Evolutionary conservation across 192 early-diverging fungal species (phyloP), one percentile per base, ranked within the genome.

Genomic region (Dissophora ornata): DNA sequence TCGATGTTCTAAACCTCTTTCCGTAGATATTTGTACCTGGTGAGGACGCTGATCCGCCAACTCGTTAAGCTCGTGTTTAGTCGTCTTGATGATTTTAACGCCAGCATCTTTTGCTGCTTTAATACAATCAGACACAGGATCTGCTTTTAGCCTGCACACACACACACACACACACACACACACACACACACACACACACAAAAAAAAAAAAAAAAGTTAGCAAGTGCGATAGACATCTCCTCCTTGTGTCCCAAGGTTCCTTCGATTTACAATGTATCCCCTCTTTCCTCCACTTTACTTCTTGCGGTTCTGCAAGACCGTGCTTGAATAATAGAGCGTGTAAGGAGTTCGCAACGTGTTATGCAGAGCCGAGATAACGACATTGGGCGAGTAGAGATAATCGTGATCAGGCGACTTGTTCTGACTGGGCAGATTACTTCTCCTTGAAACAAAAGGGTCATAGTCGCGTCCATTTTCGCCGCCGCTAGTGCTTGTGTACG

Each of bases 1-100:
- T n/a, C n/a, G n/a, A n/a, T n/a, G n/a, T n/a, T n/a, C n/a, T n/a
- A n/a, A n/a, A n/a, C n/a, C n/a, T n/a, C n/a, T n/a, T n/a, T n/a
- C n/a, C n/a, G n/a, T n/a, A n/a, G n/a, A n/a, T n/a, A n/a, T n/a
- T n/a, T n/a, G n/a, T 81, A 83, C 84, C 65, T 87, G 85, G 47
- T 87, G 85, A 26, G 85, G 83, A 25, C 80, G 67, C 26, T 84
- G 79, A 3, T 66, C 69, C 26, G 80, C 70, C 67, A 87, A 36
- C 33, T 80, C 80, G 30, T 84, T 87, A 19, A 87, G 46, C 15
- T 74, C 53, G 15, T 82, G 80, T 48, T 87, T 87, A 15, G 77
- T 70, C 4, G 62, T 66, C 34, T 36, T 62, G 3, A 67, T 19
- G 1, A 80, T 59, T 11, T 57, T 62, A 25, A 87, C 62, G 21